Base-by-base conservation (phyloP, 208 protist species). In the Borovskyia barvae region DNA sequence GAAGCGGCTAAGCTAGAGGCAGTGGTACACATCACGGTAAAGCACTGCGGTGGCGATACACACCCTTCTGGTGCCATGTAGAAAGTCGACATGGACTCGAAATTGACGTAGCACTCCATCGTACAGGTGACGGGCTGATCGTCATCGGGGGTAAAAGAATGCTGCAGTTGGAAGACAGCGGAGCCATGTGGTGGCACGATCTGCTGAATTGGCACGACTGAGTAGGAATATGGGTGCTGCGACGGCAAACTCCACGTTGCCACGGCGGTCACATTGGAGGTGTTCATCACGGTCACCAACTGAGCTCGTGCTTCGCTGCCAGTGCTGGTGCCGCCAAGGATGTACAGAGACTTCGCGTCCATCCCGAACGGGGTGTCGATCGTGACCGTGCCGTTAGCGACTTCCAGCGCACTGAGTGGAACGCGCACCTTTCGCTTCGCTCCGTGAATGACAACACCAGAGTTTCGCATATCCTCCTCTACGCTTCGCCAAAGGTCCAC, bases 21-120 rank as follows among this genome's bases (percentile, higher is more conserved):
- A 2, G 35, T 62, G 20, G 58, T 70, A 67, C 81, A 94, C 32
- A 51, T 63, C 35, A 91, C 55, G 1, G 73, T 75, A 48, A 97
- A 84, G 61, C 82, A 96, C 55, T 82, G 77, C 2, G 94, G 94
- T 39, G 90, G 90, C 22, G 73, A 67, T 15, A 94, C 85, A 29
- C 67, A 72, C 40, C 69, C 70, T 15, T 89, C 73, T 0, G 48
- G 64, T 7, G 89, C 75, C 25, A 92, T 69, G 37, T 87, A 83
- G 57, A 95, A 96, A 4, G 78, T 84, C 25, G 79, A 77, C 78
- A 95, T 95, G 28, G 81, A 72, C 50, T 85, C 94, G 60, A 82
- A 93, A 63, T 83, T 87, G 30, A 93, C 83, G 72, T 92, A 95
- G 75, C 94, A 97, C 84, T 97, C 91, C 8, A 97, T 28, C 43